Base-by-base conservation (phyloP, 345 rosid genomes). In the Hypericum perforatum region DNA sequence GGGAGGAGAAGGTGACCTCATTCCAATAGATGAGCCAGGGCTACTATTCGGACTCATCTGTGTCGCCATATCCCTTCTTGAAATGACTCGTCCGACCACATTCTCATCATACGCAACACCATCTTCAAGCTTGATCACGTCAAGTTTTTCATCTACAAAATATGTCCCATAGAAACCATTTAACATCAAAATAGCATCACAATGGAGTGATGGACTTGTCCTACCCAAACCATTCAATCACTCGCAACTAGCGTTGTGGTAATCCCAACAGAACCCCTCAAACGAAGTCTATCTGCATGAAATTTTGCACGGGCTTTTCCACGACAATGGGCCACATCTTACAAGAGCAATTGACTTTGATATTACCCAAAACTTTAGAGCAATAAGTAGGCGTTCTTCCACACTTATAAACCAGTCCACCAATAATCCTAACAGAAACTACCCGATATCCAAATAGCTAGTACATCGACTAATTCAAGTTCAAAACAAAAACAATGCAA, bases 1-100 rank as follows among this genome's bases (percentile, higher is more conserved):
- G 11, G 75, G 70, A 50, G 91, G 75, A 59, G 82, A 69, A 4
- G 78, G 70, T 15, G 78, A 63, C 54, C 71, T 60, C 56, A 43
- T 63, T 5, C 80, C 71, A 43, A 41, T 12, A 6, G 82, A 81
- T 41, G 76, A 69, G 57, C 60, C 53, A 65, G 63, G 59, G 52
- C 73, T 69, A 40, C 67, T 71, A 5, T 74, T 80, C 3, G 85
- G 79, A 49, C 96, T 92, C 96, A 88, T 92, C 65, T 92, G 96
- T 7, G 98, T 88, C 7, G 96, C 85, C 82, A 80, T 88, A 65
- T 92, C 98, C 66, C 94, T 78, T 63, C 84, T 62, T 8, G 86
- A 81, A 47, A 75, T 62, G 14, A 54, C 79, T 3, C 72, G 85
- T 60, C 73, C 62, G 11, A 74, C 78, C 11, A 11, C 39, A 45